A percentile compares a stretch with the other conserved stretches of the same genome.
These are phyloP conservation scores for Trametes gibbosa DNA, from an alignment of 768 basidiomycete genomes.

Conservation along the genomic window DNA sequence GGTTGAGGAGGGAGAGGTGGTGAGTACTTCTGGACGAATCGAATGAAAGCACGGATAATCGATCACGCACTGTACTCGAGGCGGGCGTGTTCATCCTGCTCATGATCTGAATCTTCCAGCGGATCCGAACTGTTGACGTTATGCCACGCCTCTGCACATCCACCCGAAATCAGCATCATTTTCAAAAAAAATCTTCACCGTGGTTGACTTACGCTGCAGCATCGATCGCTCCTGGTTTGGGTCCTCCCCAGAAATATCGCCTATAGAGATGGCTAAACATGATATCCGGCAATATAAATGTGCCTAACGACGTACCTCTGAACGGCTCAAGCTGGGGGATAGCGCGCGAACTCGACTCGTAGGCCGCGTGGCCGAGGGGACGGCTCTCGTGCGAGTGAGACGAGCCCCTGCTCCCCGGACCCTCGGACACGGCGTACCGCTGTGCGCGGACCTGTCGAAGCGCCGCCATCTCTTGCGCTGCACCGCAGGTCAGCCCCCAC, in stretches of 20 bases:
- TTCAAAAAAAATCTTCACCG: too few relatives aligned
- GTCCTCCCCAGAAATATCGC: slow-evolving; percentile 10
- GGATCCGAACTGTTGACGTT: slow-evolving; percentile 61
- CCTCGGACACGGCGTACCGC: slow-evolving; percentile 16
- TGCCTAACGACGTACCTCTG: not conserved
- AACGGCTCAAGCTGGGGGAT: slow-evolving; percentile 10
- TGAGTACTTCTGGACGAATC: not conserved
- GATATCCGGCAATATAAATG: not conserved
- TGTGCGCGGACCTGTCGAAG: slow-evolving; percentile 22
- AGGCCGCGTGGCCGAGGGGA: not conserved
- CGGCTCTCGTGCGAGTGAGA: slow-evolving; percentile 28
- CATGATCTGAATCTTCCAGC: slow-evolving; percentile 71
- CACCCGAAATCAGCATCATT: not conserved
- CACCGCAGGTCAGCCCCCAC: not conserved
- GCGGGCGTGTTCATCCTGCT: slow-evolving; percentile 60
- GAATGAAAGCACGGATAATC: not conserved
- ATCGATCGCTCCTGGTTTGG: slow-evolving; percentile 39
- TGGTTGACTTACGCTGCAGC: slow-evolving; percentile 40
- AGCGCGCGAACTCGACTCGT: slow-evolving; percentile 9
- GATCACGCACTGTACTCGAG: slow-evolving; percentile 60
- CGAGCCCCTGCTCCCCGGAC: slow-evolving; percentile 25
- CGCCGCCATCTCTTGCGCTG: slow-evolving; percentile 18
- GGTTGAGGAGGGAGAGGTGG: not conserved
- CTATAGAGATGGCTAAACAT: not conserved
- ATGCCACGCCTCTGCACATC: slow-evolving; percentile 69